A percentile compares a stretch with the other conserved stretches of the same genome.
Conservation (phyloP, 768 basidiomycete genomes). For the Favolaschia claudopus region DNA sequence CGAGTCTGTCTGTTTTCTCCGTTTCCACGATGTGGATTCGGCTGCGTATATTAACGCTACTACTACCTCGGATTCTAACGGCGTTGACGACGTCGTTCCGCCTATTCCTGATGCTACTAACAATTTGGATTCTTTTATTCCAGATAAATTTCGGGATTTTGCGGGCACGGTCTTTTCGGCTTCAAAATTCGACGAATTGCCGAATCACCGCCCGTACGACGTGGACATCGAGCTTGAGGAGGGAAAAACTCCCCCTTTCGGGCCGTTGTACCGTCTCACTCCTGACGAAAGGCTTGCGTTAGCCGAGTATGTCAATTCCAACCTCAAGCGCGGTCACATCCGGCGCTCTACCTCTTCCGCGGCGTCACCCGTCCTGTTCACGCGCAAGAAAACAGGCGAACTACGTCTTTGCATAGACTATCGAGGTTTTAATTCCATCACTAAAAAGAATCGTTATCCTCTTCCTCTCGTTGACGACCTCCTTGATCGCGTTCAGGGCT, state of each 20-base stretch:
- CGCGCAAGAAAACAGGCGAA: conserved; percentile 42
- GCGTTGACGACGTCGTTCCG: no score
- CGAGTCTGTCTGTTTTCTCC: no score
- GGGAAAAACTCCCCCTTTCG: conserved; percentile 39
- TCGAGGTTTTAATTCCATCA: conserved; percentile 38
- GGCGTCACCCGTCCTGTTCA: conserved; percentile 43
- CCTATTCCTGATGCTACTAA: no score
- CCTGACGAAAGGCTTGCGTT: conserved; percentile 42
- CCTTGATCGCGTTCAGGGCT: no score
- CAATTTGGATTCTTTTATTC: no score
- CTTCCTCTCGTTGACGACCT: no score
- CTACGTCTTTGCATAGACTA: conserved; percentile 42
- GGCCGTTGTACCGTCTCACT: conserved; percentile 43
- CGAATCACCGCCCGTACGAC: conserved; percentile 44
- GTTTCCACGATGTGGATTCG: no score
- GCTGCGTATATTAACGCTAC: no score
- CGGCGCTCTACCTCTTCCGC: conserved; percentile 38
- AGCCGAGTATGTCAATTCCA: conserved; percentile 41
- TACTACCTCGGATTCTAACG: no score
- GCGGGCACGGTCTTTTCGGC: conserved; percentile 35
- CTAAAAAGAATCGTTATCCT: no score
- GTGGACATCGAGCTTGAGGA: conserved; percentile 43
- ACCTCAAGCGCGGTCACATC: conserved; percentile 47
- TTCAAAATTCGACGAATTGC: conserved; percentile 33
- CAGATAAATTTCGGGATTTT: no score